Evolutionary conservation across 148 eudicot species (phyloP).

Genomic region (Rhododendron vialii): DNA sequence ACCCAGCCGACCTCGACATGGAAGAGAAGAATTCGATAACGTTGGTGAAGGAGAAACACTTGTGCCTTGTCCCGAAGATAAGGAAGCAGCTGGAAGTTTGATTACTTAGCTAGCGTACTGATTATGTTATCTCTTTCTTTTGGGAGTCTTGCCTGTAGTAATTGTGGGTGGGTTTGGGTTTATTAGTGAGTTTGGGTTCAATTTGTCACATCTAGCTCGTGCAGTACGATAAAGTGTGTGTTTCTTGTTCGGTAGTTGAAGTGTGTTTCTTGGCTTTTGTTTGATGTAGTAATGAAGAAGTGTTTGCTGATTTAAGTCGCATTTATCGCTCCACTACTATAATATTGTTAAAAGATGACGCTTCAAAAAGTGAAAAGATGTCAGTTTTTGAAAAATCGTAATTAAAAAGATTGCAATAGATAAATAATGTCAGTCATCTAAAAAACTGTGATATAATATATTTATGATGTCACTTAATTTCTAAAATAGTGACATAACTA

Average conservation of each 20-base stretch:
- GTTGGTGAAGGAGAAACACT: constrained; percentile 5
- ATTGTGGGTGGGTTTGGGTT: background rate
- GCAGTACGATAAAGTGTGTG: too few relatives aligned
- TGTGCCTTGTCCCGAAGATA: background rate
- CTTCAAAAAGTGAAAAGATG: too few relatives aligned
- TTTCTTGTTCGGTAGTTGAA: background rate
- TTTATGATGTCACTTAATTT: too few relatives aligned
- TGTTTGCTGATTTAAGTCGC: background rate
- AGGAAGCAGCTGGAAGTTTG: background rate
- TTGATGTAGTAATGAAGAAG: background rate
- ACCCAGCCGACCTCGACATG: constrained; percentile 4
- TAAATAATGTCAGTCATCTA: too few relatives aligned
- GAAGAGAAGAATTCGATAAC: background rate
- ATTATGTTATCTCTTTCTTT: background rate
- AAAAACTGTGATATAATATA: too few relatives aligned
- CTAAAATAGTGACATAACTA: too few relatives aligned
- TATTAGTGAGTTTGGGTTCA: too few relatives aligned
- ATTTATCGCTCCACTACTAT: too few relatives aligned
- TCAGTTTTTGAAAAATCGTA: too few relatives aligned
- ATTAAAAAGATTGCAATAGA: too few relatives aligned
- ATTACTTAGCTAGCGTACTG: background rate
- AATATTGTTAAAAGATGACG: too few relatives aligned
- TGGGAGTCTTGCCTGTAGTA: background rate
- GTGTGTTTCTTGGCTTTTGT: background rate
- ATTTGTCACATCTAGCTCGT: too few relatives aligned